Base-by-base conservation (phyloP, 179 eudicot species). In the Spergularia azorica region DNA sequence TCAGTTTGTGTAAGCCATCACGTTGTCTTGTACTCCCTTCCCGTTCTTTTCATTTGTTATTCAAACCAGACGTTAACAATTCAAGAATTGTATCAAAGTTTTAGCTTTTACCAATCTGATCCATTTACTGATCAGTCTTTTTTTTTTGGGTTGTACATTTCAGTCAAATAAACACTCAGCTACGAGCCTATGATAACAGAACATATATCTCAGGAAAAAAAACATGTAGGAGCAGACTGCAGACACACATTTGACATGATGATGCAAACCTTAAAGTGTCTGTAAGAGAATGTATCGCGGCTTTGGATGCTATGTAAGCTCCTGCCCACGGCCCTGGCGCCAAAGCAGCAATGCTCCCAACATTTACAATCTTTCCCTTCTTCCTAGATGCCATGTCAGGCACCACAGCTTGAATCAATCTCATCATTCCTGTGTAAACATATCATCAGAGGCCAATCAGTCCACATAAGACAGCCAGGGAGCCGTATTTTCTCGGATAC, bases 241-340 rank as follows among this genome's bases (percentile, higher is more conserved):
- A 32, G 46, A 16, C 20, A 69, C 12, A 36, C 4, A 21, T 5
- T 65, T 46, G 70, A 72, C 43, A 17, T 20, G 48, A 69, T 39
- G 71, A 61, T 11, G 79, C 87, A 17, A 78, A 93, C 97, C 97
- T 93, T 54, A 95, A 70, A 15, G 89, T 79, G 82, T 93, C 97
- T 43, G 91, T 78, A 9, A 95, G 73, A 39, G 97, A 83, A 83
- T 95, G 97, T 3, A 91, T 41, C 77, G 97, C 97, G 79, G 97
- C 95, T 88, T 93, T 95, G 6, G 98, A 88, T 41, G 97, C 93
- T 71, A 87, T 83, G 76, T 95, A 95, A 75, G 80, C 89, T 71
- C 98, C 98, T 67, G 85, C 86, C 98, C 98, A 95, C 13, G 98
- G 98, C 67, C 87, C 83, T 61, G 98, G 95, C 58, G 88, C 92